phyloP scores from a whole-genome alignment of 2,329 filamentous ascomycete genomes.

The Clonostachys sp. region DNA sequence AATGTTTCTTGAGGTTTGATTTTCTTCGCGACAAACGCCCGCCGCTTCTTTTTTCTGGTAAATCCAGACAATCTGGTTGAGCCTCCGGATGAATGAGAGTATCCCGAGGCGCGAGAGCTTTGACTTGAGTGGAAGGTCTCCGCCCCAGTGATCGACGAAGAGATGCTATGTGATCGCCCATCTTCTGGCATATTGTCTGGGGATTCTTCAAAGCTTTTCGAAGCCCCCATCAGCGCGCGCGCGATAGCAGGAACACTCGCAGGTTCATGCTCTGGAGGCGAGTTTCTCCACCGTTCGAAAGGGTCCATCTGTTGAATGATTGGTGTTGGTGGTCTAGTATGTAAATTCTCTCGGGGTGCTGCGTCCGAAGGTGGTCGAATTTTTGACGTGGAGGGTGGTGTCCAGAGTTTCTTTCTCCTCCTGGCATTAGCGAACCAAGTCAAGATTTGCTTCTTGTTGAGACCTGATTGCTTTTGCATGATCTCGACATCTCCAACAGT shows the following conservation, averaged over 20 bases:
- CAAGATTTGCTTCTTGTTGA: constrained; percentile 73
- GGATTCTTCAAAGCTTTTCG: neutral
- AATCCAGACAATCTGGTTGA: no score
- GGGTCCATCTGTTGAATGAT: constrained; percentile 4
- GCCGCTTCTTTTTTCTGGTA: neutral
- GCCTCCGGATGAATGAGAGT: no score
- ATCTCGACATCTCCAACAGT: constrained; percentile 76
- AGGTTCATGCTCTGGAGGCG: constrained; percentile 2
- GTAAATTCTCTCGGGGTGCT: constrained; percentile 34
- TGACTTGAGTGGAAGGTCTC: constrained; percentile 1
- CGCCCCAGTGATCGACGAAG: constrained; percentile 18
- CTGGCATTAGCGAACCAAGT: constrained; percentile 89
- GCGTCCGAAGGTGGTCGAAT: constrained; percentile 34
- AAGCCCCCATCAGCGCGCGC: neutral
- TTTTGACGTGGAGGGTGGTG: constrained; percentile 27
- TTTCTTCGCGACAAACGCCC: neutral
- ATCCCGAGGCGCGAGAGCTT: constrained; percentile 6
- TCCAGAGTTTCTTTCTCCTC: constrained; percentile 64
- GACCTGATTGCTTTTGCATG: constrained; percentile 67
- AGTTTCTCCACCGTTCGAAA: constrained; percentile 2
- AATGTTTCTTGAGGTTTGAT: neutral
- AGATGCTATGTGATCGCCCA: constrained; percentile 5
- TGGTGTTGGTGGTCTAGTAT: constrained; percentile 22
- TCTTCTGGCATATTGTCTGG: neutral
- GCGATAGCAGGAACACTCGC: neutral